Percentiles rank a stretch among this genome's conserved stretches.
Conservation (phyloP, 345 rosid genomes). For the Bruguiera parviflora region DNA sequence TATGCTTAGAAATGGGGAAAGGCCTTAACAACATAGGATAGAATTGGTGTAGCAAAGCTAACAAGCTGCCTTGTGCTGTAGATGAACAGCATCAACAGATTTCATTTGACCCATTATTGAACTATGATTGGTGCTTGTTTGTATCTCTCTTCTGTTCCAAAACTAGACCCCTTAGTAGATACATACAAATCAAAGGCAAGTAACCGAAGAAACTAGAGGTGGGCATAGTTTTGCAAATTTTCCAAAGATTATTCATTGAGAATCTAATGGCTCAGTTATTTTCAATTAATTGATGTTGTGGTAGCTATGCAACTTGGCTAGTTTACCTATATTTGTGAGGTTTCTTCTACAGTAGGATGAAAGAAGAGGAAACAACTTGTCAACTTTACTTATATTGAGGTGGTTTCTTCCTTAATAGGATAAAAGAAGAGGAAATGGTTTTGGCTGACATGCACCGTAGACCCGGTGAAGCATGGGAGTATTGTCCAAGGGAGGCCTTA, state of each 20-base stretch:
- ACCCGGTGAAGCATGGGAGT: constrained; percentile 92
- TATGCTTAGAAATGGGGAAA: background rate
- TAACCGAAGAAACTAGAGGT: no score
- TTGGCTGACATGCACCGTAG: constrained; percentile 82
- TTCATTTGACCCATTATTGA: background rate
- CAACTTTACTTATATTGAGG: background rate
- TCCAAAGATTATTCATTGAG: no score
- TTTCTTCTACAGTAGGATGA: background rate
- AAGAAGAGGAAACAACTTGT: background rate
- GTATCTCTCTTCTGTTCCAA: background rate
- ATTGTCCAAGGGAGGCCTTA: constrained; percentile 89
- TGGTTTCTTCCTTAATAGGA: constrained; percentile 43
- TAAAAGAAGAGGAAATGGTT: constrained; percentile 76
- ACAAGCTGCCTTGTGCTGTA: background rate
- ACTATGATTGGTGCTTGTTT: background rate
- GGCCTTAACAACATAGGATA: background rate
- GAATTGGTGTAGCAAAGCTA: background rate
- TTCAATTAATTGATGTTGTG: no score
- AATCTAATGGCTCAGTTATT: no score
- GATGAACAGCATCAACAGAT: no score
- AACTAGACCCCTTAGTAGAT: background rate
- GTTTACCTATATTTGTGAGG: no score
- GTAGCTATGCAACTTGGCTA: no score
- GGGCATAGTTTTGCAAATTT: no score
- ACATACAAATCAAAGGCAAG: no score